Evolutionary conservation across 2,329 filamentous ascomycete genomes (phyloP).

Genomic region (Colletotrichum tamarilloi): DNA sequence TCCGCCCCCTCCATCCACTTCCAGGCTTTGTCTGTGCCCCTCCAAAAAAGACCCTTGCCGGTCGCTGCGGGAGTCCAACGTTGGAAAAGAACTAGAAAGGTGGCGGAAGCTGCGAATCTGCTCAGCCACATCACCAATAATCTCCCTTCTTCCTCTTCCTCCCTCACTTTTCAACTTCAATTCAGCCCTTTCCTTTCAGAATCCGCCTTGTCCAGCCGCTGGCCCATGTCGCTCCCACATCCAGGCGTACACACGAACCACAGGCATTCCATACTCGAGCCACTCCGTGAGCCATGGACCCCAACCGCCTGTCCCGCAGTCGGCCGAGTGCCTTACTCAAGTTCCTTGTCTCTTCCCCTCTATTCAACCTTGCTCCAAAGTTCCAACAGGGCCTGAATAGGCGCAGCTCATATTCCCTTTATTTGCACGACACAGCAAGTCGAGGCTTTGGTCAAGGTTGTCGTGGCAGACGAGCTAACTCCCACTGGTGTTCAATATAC

Average conservation of each 20-base stretch:
- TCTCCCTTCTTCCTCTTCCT: not conserved
- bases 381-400: not conserved
- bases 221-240: constrained; percentile 15
- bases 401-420: constrained; percentile 9
- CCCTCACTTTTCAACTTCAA: not conserved
- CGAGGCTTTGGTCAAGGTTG: not conserved
- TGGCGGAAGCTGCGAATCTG: constrained; percentile 10
- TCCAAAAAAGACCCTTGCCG: not conserved
- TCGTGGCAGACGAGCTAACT: not conserved
- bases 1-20: not conserved
- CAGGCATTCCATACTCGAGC: constrained; percentile 17
- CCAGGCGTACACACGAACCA: constrained; percentile 24
- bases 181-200: constrained; percentile 9
- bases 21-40: not conserved
- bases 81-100: not conserved
- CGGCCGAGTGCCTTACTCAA: constrained; percentile 20
- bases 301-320: not conserved
- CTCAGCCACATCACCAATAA: constrained; percentile 25
- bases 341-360: not conserved
- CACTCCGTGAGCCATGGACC: constrained; percentile 13
- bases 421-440: constrained; percentile 9
- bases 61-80: not conserved
- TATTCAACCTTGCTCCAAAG: not conserved
- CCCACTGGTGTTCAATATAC: not conserved
- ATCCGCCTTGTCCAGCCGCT: constrained; percentile 32